Evolutionary conservation across 306 rosid species (phyloP).

Genomic region (Quercus variabilis): DNA sequence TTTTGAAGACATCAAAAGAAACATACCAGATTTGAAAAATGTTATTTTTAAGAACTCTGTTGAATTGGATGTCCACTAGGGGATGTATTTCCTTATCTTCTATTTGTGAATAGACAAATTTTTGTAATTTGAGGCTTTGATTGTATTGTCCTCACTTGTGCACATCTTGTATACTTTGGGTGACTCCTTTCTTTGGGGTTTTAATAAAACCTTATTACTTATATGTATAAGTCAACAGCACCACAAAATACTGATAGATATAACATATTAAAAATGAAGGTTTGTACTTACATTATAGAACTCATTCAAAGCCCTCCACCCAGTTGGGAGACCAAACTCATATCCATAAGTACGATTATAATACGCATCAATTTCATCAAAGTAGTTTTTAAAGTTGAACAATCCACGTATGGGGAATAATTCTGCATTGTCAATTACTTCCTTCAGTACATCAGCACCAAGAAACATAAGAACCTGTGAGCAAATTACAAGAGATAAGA

Average conservation of each 20-base stretch:
- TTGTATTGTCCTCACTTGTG: too few species aligned
- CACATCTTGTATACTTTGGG: too few species aligned
- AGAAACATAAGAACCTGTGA: slow-evolving; percentile 89
- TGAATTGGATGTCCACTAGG: too few species aligned
- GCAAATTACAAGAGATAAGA: slow-evolving; percentile 20
- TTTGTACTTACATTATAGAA: slow-evolving; percentile 72
- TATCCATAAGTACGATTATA: slow-evolving; percentile 65
- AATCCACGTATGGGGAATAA: slow-evolving; percentile 92
- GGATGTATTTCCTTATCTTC: too few species aligned
- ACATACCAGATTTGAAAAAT: too few species aligned
- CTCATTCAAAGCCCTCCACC: slow-evolving; percentile 74
- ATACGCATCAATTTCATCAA: slow-evolving; percentile 85
- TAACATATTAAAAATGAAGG: not conserved
- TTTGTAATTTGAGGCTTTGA: too few species aligned
- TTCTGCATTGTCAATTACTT: slow-evolving; percentile 75
- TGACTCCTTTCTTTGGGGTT: too few species aligned
- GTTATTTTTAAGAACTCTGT: too few species aligned
- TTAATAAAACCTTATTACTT: not conserved
- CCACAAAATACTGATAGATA: not conserved
- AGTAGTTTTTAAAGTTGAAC: slow-evolving; percentile 74
- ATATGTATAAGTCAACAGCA: not conserved
- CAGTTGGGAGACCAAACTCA: slow-evolving; percentile 76
- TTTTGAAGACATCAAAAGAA: too few species aligned
- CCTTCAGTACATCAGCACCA: slow-evolving; percentile 71
- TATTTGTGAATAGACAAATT: too few species aligned